These are phyloP conservation scores for Colletotrichum caudatum DNA, from an alignment of 2,329 filamentous ascomycete species.

Conservation along the genomic window DNA sequence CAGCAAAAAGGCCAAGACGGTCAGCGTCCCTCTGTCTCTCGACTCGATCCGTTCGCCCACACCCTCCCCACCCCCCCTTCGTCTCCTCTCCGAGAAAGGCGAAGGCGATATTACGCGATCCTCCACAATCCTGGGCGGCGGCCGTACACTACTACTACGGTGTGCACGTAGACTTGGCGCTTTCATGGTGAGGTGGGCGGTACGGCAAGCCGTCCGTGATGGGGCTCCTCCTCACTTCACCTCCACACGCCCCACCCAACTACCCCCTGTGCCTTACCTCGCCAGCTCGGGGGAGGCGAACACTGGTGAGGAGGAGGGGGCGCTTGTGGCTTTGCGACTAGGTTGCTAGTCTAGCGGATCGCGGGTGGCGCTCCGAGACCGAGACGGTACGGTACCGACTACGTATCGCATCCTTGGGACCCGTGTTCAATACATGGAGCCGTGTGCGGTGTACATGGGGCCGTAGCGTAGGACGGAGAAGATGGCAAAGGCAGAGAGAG, in stretches of 20 bases:
- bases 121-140: conserved; percentile 31
- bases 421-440: conserved; percentile 10
- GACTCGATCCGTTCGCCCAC: neutral
- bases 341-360: conserved; percentile 23
- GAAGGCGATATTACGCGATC: conserved; percentile 19
- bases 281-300: conserved; percentile 1
- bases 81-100: conserved; percentile 25
- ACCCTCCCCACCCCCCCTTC: neutral
- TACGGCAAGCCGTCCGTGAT: conserved; percentile 11
- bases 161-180: conserved; percentile 5
- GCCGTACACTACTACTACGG: neutral
- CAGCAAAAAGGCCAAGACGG: conserved; percentile 6
- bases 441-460: neutral
- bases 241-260: conserved; percentile 1
- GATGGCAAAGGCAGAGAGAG: conserved; percentile 13
- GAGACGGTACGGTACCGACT: conserved; percentile 13
- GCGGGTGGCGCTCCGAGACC: conserved; percentile 40
- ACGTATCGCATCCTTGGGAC: conserved; percentile 10
- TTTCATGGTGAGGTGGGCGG: neutral
- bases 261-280: conserved; percentile 8
- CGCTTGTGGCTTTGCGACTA: conserved; percentile 4
- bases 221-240: conserved; percentile 3
- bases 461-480: neutral
- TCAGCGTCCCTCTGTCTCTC: conserved; percentile 1
- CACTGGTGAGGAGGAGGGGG: neutral